Base-by-base conservation (phyloP, 176 grass and related monocot species). In the Olyra latifolia region DNA sequence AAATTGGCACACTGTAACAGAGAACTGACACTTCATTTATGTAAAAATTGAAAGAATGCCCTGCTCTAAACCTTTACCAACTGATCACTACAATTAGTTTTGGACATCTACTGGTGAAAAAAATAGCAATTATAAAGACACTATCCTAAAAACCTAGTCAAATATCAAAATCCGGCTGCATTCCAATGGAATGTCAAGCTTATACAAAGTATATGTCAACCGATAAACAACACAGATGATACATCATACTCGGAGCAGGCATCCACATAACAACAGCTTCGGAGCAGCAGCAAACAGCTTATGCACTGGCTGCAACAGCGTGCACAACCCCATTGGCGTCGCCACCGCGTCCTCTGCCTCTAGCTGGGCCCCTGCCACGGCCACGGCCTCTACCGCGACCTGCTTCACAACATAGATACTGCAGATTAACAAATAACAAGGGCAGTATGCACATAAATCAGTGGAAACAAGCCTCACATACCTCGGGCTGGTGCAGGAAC, bases 41-140 rank as follows among this genome's bases (percentile, higher is more conserved):
- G 80, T 79, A 87, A 88, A 80, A 87, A 89, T 84, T 72, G 78
- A 98, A 98, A 98, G 83, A 98, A 94, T 94, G 92, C 85, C 71
- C 88, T 98, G 92, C 92, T 93, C 90, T 94, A 89, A 80, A 81
- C 46, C 55, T 89, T 89, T 85, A 90, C 75, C 62, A 77, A 93
- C 77, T 79, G 43, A 87, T 68, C 82, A 80, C 92, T 98, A 98
- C 95, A 90, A 88, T 92, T 94, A 92, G 83, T 78, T 80, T 80
- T 76, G 47, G 81, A 84, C 80, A 78, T 81, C 85, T 91, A 91
- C 79, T 66, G 20, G 52, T 46, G 72, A 42, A 81, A 50, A 44
- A 82, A 85, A 82, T 72, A 83, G 83, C 77, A 71, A 85, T 50
- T 64, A 48, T 81, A 90, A 78, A 77, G 22, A 69, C 2, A 32